phyloP scores from a whole-genome alignment of 192 early-diverging fungal species.

The Coemansia sp. region DNA sequence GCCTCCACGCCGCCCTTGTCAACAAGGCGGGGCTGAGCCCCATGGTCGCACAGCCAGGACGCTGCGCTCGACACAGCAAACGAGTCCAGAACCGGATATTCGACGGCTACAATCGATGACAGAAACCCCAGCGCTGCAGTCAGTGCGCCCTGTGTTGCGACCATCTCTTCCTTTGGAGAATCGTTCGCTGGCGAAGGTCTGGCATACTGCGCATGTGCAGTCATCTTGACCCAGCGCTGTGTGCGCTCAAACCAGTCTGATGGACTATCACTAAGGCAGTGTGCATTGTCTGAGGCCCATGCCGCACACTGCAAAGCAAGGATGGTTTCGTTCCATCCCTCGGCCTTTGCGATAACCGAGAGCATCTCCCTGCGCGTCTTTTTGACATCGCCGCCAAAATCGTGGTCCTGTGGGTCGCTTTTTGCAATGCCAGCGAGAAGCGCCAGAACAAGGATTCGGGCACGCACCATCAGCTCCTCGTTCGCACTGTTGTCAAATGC shows the following conservation, averaged over 20 bases:
- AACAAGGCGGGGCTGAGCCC: constrained; percentile 23
- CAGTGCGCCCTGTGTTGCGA: constrained; percentile 11
- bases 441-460: constrained; percentile 28
- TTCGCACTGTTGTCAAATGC: constrained; percentile 14
- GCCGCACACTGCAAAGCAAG: constrained; percentile 26
- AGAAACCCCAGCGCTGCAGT: constrained; percentile 36
- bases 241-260: constrained; percentile 33
- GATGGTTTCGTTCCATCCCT: constrained; percentile 33
- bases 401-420: constrained; percentile 1
- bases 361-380: constrained; percentile 33
- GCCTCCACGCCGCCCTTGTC: constrained; percentile 12
- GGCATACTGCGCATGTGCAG: constrained; percentile 29
- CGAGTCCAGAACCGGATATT: constrained; percentile 45
- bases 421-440: constrained; percentile 30
- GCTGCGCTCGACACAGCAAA: constrained; percentile 9
- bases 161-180: constrained; percentile 8
- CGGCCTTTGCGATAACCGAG: constrained; percentile 13
- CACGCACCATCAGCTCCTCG: neutral
- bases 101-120: constrained; percentile 23
- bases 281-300: constrained; percentile 38
- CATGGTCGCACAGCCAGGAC: constrained; percentile 14
- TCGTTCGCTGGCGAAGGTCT: constrained; percentile 7
- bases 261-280: constrained; percentile 13
- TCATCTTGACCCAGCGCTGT: constrained; percentile 20
- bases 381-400: constrained; percentile 15